These are phyloP conservation scores for Trifolium pratense DNA, from an alignment of 306 rosid genomes.

Conservation along the genomic window DNA sequence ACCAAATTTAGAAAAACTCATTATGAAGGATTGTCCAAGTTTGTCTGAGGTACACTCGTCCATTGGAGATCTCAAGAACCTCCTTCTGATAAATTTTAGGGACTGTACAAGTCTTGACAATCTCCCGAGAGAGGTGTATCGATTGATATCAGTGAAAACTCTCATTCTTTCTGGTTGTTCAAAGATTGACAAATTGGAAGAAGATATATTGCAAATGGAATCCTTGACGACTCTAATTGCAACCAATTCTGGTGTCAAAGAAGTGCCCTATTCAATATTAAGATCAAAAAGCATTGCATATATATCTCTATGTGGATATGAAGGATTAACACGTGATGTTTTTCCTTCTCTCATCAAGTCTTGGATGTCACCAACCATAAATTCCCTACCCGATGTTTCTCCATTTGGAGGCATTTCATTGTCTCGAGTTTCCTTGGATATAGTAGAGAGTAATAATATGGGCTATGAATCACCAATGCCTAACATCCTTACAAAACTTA, in stretches of 20 bases:
- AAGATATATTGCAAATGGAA: constrained; percentile 49
- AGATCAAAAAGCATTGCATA: constrained; percentile 34
- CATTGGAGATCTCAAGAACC: constrained; percentile 24
- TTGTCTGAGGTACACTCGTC: constrained; percentile 39
- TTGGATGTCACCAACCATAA: constrained; percentile 38
- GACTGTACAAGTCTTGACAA: constrained; percentile 1
- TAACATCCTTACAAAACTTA: constrained; percentile 19
- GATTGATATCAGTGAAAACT: constrained; percentile 43
- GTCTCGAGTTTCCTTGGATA: background rate
- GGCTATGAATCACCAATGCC: background rate
- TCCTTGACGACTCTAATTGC: constrained; percentile 50
- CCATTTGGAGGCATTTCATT: background rate
- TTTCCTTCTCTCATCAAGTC: constrained; percentile 46
- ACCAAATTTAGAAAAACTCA: constrained; percentile 46
- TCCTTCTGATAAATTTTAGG: constrained; percentile 13
- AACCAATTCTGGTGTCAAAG: constrained; percentile 41
- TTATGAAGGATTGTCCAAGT: constrained; percentile 32
- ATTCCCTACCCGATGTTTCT: background rate
- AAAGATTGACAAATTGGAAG: constrained; percentile 41
- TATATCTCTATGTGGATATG: constrained; percentile 26
- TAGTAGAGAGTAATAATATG: background rate
- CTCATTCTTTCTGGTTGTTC: constrained; percentile 53
- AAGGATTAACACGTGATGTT: constrained; percentile 38
- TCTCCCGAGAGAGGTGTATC: constrained; percentile 26
- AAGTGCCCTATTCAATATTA: constrained; percentile 32